phyloP scores from a whole-genome alignment of 768 basidiomycete genomes.

The Ramaria rubella region DNA sequence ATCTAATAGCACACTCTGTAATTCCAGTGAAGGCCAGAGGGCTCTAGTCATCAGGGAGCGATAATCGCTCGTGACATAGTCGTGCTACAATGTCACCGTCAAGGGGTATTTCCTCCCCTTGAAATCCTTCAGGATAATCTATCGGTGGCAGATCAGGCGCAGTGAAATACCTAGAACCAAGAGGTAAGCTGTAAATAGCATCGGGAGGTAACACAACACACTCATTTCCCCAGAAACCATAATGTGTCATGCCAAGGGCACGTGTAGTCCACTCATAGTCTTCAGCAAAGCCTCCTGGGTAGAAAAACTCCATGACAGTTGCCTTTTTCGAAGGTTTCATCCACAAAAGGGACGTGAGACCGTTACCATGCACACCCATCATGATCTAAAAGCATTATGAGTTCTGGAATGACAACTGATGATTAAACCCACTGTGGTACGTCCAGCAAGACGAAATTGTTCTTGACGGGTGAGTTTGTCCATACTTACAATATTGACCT shows the following conservation, averaged over 20 bases:
- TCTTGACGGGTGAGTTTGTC: slow-evolving; percentile 75
- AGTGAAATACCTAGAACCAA: slow-evolving; percentile 54
- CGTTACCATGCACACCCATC: slow-evolving; percentile 94
- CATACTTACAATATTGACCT: slow-evolving; percentile 82
- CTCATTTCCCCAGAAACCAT: slow-evolving; percentile 77
- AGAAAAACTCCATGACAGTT: slow-evolving; percentile 92
- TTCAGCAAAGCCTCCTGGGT: slow-evolving; percentile 72
- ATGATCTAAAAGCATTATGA: slow-evolving; percentile 56
- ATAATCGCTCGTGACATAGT: slow-evolving; percentile 51
- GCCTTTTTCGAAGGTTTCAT: slow-evolving; percentile 80
- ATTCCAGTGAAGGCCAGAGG: neutral
- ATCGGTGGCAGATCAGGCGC: slow-evolving; percentile 62
- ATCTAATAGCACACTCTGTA: neutral
- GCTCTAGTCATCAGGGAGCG: slow-evolving; percentile 40
- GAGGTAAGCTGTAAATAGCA: neutral
- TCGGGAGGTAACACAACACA: slow-evolving; percentile 26
- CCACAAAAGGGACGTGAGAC: slow-evolving; percentile 82
- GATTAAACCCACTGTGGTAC: slow-evolving; percentile 64
- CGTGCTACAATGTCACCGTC: slow-evolving; percentile 63
- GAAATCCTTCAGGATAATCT: slow-evolving; percentile 80
- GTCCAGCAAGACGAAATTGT: slow-evolving; percentile 72
- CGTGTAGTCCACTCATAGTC: slow-evolving; percentile 80
- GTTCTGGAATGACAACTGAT: neutral
- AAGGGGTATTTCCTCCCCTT: slow-evolving; percentile 78
- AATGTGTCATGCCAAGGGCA: slow-evolving; percentile 79